Conservation (phyloP, 345 rosid genomes). For the Citrus inodora region DNA sequence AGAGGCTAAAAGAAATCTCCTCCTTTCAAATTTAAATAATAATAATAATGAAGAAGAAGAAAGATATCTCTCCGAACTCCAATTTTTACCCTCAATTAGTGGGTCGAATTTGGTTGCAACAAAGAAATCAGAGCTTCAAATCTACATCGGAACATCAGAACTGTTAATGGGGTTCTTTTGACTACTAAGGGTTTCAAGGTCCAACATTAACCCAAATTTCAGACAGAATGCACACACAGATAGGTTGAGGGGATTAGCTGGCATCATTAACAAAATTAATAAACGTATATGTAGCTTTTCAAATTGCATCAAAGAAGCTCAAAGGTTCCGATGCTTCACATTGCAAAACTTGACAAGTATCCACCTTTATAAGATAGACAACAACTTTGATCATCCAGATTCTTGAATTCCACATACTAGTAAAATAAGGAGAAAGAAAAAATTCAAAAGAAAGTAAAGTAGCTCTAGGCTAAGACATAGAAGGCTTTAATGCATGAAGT, state of each 20-base stretch:
- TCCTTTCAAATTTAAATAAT: too few species aligned
- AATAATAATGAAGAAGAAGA: too few species aligned
- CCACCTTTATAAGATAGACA: neutral
- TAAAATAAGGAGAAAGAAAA: neutral
- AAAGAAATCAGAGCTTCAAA: neutral
- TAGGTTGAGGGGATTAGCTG: neutral
- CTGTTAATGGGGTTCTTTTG: neutral
- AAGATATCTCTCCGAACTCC: neutral
- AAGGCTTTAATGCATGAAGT: neutral
- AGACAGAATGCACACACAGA: neutral
- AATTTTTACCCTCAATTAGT: neutral
- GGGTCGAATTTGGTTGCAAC: neutral
- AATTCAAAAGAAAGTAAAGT: neutral
- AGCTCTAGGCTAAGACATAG: neutral
- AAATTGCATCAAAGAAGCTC: neutral
- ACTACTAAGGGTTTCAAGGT: neutral
- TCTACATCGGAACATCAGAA: neutral
- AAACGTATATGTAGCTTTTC: neutral
- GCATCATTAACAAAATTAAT: neutral
- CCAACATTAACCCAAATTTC: neutral
- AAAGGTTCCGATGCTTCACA: neutral
- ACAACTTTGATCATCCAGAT: neutral
- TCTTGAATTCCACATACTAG: neutral
- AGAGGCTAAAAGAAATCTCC: neutral
- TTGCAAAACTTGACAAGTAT: neutral